These are phyloP conservation scores for Lactarius indigo DNA, from an alignment of 768 basidiomycete species.

Conservation along the genomic window DNA sequence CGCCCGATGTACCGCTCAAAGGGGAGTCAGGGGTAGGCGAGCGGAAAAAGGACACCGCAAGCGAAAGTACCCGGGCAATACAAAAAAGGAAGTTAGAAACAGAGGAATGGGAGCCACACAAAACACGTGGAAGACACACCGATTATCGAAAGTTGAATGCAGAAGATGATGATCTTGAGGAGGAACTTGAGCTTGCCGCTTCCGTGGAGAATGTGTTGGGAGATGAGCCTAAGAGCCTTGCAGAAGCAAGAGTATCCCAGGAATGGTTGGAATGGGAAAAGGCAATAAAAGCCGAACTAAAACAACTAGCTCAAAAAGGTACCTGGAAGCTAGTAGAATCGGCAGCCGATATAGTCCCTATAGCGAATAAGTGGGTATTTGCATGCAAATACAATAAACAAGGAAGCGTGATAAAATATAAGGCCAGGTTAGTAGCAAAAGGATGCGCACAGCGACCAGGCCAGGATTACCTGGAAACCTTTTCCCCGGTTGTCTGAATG, in stretches of 20 bases:
- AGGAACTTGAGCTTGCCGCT: too few species aligned
- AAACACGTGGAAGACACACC: too few species aligned
- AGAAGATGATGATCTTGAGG: too few species aligned
- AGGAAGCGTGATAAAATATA: not conserved
- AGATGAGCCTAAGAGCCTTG: too few species aligned
- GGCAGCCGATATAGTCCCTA: not conserved
- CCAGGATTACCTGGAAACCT: not conserved
- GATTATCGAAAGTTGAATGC: too few species aligned
- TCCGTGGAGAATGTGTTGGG: fast-evolving
- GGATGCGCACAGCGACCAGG: not conserved
- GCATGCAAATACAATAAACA: not conserved
- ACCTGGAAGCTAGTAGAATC: not conserved
- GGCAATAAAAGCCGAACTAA: fast-evolving
- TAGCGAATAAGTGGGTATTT: not conserved
- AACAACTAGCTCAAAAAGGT: not conserved
- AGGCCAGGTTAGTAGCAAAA: not conserved
- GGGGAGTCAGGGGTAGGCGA: not conserved
- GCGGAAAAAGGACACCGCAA: too few species aligned
- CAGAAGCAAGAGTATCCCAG: too few species aligned
- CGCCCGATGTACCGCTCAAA: not conserved
- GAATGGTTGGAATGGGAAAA: not conserved
- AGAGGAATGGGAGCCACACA: too few species aligned
- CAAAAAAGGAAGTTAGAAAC: too few species aligned
- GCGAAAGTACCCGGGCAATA: too few species aligned
- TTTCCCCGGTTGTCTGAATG: not conserved